Evolutionary conservation across 2,329 filamentous ascomycete species (phyloP).

Genomic region (Phyllosticta capitalensis): DNA sequence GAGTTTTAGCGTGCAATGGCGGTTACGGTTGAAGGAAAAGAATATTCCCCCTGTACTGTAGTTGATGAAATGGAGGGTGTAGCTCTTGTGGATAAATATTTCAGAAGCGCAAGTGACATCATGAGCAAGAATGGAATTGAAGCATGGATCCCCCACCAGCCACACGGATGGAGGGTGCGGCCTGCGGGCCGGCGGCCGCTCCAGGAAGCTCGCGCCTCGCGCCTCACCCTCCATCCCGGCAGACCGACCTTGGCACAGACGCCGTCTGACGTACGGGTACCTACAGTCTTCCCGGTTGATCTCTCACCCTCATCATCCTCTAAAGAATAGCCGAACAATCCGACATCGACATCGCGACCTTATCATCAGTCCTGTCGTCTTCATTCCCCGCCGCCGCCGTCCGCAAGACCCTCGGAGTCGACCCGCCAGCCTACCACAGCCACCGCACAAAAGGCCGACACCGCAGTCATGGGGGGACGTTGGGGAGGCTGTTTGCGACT

Average conservation of each 20-base stretch:
- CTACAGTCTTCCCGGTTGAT: background rate
- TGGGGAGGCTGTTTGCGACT: constrained; percentile 10
- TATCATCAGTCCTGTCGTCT: background rate
- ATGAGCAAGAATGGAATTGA: background rate
- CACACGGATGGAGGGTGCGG: background rate
- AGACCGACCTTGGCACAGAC: background rate
- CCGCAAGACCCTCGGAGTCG: background rate
- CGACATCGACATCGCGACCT: background rate
- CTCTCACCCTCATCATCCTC: background rate
- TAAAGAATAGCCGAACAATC: background rate
- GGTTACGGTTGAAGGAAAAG: background rate
- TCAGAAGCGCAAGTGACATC: background rate
- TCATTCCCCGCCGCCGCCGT: background rate
- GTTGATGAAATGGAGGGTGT: background rate
- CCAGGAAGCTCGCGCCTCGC: background rate
- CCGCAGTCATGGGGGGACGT: constrained; percentile 7
- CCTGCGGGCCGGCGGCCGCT: background rate
- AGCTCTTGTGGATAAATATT: background rate
- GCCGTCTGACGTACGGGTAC: background rate
- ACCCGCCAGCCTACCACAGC: background rate
- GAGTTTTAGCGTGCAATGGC: background rate
- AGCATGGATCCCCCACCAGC: background rate
- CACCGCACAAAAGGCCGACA: background rate
- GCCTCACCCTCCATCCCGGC: background rate
- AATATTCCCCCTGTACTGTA: constrained; percentile 4